A percentile compares a stretch with the other conserved stretches of the same genome.
Conservation (phyloP, 1,284 basidiomycete species). For the Heliocybe sulcata region DNA sequence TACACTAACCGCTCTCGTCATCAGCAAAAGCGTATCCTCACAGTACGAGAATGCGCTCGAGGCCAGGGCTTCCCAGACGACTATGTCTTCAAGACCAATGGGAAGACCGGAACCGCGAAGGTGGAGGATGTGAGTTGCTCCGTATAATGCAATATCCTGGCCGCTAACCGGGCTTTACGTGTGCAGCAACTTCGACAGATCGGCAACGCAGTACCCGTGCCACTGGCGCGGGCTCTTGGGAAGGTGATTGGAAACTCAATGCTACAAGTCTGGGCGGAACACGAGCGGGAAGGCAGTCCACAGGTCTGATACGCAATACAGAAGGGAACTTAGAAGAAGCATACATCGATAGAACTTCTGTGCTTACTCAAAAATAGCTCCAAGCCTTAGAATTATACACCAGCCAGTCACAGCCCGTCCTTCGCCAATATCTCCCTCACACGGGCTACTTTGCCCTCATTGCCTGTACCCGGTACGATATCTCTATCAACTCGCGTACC, state of each 20-base stretch:
- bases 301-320: too few species aligned
- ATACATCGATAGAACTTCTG: too few species aligned
- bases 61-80: slow-evolving; percentile 68
- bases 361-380: too few species aligned
- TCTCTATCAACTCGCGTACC: slow-evolving; percentile 79
- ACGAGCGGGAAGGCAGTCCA: not conserved
- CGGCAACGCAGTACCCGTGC: slow-evolving; percentile 68
- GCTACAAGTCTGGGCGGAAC: slow-evolving; percentile 30
- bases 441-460: slow-evolving; percentile 69
- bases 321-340: too few species aligned
- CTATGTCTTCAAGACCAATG: slow-evolving; percentile 48
- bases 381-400: too few species aligned
- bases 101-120: slow-evolving; percentile 24
- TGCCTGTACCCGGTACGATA: slow-evolving; percentile 60
- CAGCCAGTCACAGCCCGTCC: too few species aligned
- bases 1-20: not conserved
- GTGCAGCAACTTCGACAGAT: slow-evolving; percentile 60
- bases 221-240: slow-evolving; percentile 55
- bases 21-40: slow-evolving; percentile 61
- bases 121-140: slow-evolving; percentile 39
- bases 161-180: not conserved
- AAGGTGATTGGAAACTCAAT: slow-evolving; percentile 46
- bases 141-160: not conserved
- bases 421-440: slow-evolving; percentile 68
- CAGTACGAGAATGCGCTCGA: slow-evolving; percentile 57